Evolutionary conservation across 2,329 filamentous ascomycete species (phyloP), one percentile per base, ranked within the genome.

Genomic region (Botrytis byssoidea): DNA sequence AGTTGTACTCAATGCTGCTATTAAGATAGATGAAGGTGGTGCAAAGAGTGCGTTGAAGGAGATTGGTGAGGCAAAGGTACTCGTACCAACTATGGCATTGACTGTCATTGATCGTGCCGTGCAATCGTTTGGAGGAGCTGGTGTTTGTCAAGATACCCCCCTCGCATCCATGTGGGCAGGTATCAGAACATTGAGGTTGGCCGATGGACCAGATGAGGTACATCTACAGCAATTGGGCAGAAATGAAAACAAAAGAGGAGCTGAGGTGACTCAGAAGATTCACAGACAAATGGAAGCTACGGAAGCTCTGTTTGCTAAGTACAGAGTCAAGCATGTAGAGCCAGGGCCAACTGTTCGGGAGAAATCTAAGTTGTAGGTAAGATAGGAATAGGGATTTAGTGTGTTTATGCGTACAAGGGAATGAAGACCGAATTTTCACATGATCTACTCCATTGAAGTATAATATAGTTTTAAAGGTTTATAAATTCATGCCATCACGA

Each of bases 151-250:
- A 86, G 96, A 99, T 81, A 98, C 96, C 2, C 96, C 96, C 32
- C 86, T 99, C 76, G 95, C 94, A 20, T 88, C 86, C 81, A 91
- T 95, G 89, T 97, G 93, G 90, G 90, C 93, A 32, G 85, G 88
- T 75, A 93, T 94, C 80, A 87, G 94, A 74, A 97, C 95, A 10
- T 86, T 97, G 83, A 88, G 93, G 75, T 89, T 97, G 78, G 94
- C 94, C 0, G 96, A 99, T 83, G 96, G 96, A 0, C 96, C 96
- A 0, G 96, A 99, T 83, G 96, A 99, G 89, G 96, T 98, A 75
- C 96, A 97, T 83, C 83, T 95, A 77, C 86, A 93, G 82, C 93
- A 96, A 84, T 86, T 96, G 85, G 93, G 93, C 25, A 86, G 88
- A 78, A 94, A 94, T 78, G 93, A 96, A 87, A 95, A 94, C 82